phyloP scores from a whole-genome alignment of 495 filamentous ascomycete genomes.

The Ascobolus immersus region DNA sequence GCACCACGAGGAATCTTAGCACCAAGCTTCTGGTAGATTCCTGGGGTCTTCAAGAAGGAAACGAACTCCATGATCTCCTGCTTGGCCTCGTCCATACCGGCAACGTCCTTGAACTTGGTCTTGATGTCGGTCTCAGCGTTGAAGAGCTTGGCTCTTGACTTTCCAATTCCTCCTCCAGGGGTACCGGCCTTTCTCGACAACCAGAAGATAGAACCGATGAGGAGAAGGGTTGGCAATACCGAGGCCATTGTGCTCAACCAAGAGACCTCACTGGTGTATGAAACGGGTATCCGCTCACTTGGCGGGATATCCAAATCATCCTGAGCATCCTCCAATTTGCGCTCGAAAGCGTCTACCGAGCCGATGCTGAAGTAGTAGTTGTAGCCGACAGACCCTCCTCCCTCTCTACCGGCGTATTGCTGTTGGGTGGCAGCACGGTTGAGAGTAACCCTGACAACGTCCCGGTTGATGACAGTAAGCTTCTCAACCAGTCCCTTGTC shows the following conservation, averaged over 20 bases:
- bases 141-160: constrained; percentile 85
- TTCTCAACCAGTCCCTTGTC: constrained; percentile 91
- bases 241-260: constrained; percentile 38
- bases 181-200: constrained; percentile 36
- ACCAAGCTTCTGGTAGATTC: constrained; percentile 70
- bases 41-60: constrained; percentile 75
- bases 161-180: constrained; percentile 55
- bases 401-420: constrained; percentile 62
- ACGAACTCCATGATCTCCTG: constrained; percentile 98
- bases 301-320: constrained; percentile 59
- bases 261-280: constrained; percentile 53
- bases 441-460: constrained; percentile 56
- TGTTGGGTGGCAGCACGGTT: constrained; percentile 51
- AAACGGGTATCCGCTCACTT: constrained; percentile 67
- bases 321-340: constrained; percentile 64
- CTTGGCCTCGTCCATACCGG: constrained; percentile 97
- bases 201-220: constrained; percentile 56
- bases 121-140: constrained; percentile 91
- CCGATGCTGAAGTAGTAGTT: constrained; percentile 84
- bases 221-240: constrained; percentile 66
- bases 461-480: constrained; percentile 50
- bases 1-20: constrained; percentile 95
- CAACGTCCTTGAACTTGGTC: constrained; percentile 89
- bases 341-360: constrained; percentile 78
- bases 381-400: constrained; percentile 39